These are phyloP conservation scores for Scedosporium minutisporum DNA, from an alignment of 2,329 filamentous ascomycete genomes.

Conservation along the genomic window DNA sequence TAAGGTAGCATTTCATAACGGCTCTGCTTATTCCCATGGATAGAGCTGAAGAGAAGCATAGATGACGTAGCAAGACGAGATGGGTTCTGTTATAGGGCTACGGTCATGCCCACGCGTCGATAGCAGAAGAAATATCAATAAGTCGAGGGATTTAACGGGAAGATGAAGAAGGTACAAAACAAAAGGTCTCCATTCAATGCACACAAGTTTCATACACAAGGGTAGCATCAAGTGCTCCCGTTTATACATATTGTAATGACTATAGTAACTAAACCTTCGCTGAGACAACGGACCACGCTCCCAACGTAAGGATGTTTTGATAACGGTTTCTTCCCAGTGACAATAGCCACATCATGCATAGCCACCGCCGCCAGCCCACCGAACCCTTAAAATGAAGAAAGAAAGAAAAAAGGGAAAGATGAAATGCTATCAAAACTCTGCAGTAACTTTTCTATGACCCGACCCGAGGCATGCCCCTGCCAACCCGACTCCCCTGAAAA, in stretches of 20 bases:
- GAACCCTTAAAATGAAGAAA: slow-evolving; percentile 9
- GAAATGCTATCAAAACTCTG: background rate
- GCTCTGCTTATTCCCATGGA: background rate
- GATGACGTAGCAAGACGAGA: background rate
- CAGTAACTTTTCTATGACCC: slow-evolving; percentile 1
- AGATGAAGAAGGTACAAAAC: no score
- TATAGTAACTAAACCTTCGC: background rate
- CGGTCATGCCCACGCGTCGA: background rate
- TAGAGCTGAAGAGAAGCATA: slow-evolving; percentile 10
- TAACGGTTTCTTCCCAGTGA: background rate
- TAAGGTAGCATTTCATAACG: background rate
- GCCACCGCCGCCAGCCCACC: background rate
- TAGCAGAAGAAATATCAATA: background rate
- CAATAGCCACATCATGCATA: background rate
- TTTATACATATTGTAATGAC: background rate
- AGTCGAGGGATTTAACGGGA: no score
- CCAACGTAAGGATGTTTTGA: background rate
- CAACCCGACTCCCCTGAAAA: background rate
- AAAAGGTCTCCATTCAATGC: background rate
- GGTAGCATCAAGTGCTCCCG: background rate
- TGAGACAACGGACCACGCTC: no score
- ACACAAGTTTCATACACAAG: background rate
- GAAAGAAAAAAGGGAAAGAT: slow-evolving; percentile 1
- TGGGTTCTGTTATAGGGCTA: background rate
- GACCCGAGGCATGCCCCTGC: background rate